These are phyloP conservation scores for Epipyxis sp. DNA, from an alignment of 108 stramenopile genomes.

Conservation along the genomic window DNA sequence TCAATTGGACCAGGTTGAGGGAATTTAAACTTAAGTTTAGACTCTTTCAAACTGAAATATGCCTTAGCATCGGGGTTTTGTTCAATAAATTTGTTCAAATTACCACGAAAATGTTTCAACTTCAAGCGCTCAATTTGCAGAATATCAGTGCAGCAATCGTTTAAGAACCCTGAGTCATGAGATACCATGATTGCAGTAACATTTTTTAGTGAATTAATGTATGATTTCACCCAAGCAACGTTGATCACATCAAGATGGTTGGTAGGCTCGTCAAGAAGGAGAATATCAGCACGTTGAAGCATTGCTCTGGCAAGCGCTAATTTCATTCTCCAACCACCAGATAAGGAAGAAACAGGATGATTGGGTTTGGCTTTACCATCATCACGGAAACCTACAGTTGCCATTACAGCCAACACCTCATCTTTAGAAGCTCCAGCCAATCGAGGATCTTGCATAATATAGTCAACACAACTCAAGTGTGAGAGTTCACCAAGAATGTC, in stretches of 20 bases:
- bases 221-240: conserved; percentile 99
- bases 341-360: conserved; percentile 92
- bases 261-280: conserved; percentile 96
- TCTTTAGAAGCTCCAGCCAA: conserved; percentile 72
- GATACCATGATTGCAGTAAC: conserved; percentile 97
- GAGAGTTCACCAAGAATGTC: conserved; percentile 97
- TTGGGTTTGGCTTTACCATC: conserved; percentile 86
- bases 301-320: conserved; percentile 95
- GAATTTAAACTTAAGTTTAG: conserved; percentile 94
- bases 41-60: conserved; percentile 87
- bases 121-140: conserved; percentile 95
- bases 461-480: conserved; percentile 93
- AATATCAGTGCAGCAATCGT: conserved; percentile 98
- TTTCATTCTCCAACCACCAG: conserved; percentile 99
- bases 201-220: conserved; percentile 82
- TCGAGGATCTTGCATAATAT: conserved; percentile 80
- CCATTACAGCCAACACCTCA: conserved; percentile 77
- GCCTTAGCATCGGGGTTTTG: conserved; percentile 86
- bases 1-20: conserved; percentile 83
- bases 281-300: conserved; percentile 98
- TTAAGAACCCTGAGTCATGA: conserved; percentile 96
- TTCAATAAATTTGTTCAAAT: conserved; percentile 97
- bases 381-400: conserved; percentile 88
- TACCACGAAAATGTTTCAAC: conserved; percentile 91
- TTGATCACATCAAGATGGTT: conserved; percentile 99